A percentile compares a stretch with the other conserved stretches of the same genome.
Conservation (phyloP, 768 basidiomycete species). For the Naganishia kalamii region DNA sequence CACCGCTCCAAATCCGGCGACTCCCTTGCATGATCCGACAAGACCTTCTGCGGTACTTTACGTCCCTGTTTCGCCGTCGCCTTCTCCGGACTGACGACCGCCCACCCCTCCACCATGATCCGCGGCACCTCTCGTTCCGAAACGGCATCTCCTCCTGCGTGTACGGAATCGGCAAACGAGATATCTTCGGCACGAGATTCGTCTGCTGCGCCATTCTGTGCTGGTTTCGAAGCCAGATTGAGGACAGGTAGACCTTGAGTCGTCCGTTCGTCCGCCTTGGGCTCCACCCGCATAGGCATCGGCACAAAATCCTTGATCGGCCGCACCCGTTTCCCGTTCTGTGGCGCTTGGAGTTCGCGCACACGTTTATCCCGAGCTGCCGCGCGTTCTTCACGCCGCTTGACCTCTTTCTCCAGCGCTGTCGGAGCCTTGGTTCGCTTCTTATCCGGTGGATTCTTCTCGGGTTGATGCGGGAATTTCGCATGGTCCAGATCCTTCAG, state of each 20-base stretch:
- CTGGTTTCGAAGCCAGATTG: not conserved
- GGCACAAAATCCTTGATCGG: slow-evolving; percentile 3
- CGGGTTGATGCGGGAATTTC: not conserved
- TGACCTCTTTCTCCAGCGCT: not conserved
- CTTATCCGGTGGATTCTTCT: not conserved
- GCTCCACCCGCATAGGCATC: not conserved
- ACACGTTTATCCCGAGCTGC: not conserved
- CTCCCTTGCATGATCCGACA: too few species aligned
- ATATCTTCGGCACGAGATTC: slow-evolving; percentile 1
- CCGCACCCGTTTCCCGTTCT: not conserved
- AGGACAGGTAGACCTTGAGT: too few species aligned
- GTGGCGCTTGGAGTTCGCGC: not conserved
- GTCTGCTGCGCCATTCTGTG: not conserved
- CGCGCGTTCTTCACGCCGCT: not conserved
- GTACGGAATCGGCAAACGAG: not conserved
- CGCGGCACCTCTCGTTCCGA: not conserved
- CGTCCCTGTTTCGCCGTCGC: not conserved
- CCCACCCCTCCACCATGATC: not conserved
- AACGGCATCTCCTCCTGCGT: not conserved
- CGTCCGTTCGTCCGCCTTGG: too few species aligned
- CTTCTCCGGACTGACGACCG: not conserved
- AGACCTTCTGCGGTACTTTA: too few species aligned
- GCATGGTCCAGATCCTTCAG: not conserved
- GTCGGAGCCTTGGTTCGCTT: not conserved
- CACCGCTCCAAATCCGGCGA: not conserved